Conservation (phyloP, 1,284 basidiomycete species). For the Cryptococcus amylolentus region DNA sequence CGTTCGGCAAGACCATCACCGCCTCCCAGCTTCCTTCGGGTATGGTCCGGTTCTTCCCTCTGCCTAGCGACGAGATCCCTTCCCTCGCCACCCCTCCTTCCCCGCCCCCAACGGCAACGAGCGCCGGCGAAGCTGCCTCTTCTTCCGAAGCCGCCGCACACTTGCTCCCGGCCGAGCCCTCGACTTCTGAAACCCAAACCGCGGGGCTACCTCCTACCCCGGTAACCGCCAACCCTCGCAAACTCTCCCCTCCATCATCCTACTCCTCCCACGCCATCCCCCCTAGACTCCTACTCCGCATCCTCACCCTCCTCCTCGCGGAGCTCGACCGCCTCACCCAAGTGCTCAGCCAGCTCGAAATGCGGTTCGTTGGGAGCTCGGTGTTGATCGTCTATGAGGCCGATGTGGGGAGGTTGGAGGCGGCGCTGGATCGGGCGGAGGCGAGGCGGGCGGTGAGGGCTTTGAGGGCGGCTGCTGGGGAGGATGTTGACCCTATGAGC, state of each 20-base stretch:
- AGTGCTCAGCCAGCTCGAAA: slow-evolving; percentile 59
- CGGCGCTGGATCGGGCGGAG: slow-evolving; percentile 52
- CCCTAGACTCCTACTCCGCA: slow-evolving; percentile 56
- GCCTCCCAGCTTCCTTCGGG: slow-evolving; percentile 66
- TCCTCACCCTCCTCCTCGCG: slow-evolving; percentile 54
- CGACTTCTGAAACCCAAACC: slow-evolving; percentile 22
- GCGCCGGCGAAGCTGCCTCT: background rate
- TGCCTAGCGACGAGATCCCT: slow-evolving; percentile 32
- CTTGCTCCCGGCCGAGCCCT: slow-evolving; percentile 12
- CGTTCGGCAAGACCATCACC: slow-evolving; percentile 75
- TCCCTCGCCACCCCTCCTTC: slow-evolving; percentile 17
- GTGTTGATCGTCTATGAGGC: slow-evolving; percentile 83
- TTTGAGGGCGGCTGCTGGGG: slow-evolving; percentile 28
- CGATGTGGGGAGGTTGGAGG: slow-evolving; percentile 53
- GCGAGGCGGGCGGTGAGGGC: slow-evolving; percentile 8
- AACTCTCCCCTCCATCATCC: background rate
- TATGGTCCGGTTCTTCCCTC: slow-evolving; percentile 73
- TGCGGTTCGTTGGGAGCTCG: slow-evolving; percentile 78
- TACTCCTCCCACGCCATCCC: slow-evolving; percentile 55
- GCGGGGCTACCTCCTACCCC: slow-evolving; percentile 13
- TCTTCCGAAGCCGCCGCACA: slow-evolving; percentile 1
- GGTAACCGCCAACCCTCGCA: slow-evolving; percentile 8
- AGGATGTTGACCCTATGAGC: too few species aligned
- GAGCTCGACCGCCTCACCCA: slow-evolving; percentile 58
- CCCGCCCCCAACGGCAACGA: slow-evolving; percentile 26